Evolutionary conservation across 345 rosid genomes (phyloP), one percentile per base, ranked within the genome.

Genomic region (Sisymbrium altissimum): DNA sequence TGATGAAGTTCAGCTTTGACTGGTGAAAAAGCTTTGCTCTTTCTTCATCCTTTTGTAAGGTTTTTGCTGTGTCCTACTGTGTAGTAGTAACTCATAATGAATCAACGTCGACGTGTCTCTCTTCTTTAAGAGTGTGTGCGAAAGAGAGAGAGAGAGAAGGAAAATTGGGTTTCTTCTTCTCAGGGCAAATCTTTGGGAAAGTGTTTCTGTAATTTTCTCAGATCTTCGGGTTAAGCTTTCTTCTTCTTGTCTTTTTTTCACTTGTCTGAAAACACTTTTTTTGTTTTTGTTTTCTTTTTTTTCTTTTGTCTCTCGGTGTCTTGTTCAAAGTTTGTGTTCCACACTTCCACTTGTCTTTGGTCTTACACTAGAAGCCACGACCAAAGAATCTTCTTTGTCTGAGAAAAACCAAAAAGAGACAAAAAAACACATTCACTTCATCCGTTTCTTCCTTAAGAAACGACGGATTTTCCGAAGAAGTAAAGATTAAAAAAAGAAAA

Each of bases 391-490:
- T 75, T 75, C 78, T 50, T 68, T 53, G 55, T 59, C 68, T 40
- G 43, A 50, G 32, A 33, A 61, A 66, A 55, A n/a, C n/a, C 5
- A 62, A 52, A 32, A 17, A 45, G 50, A 45, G 14, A 49, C 30
- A 11, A 36, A 11, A 36, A 32, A 32, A 49, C 14, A 21, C 55
- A 50, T 50, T 50, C 30, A 50, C 43, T 64, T 23, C 25, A 1
- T 77, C 52, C 71, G 72, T 71, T 71, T 77, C 72, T 71, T n/a
- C n/a, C 67, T 18, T 70, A 64, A 50, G 49, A 61, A 73, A 62
- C 74, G 83, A 78, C 80, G 81, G 84, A 74, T 82, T 82, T 81
- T 68, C 69, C 79, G 74, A 78, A 82, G 66, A 73, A 66, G 68
- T 60, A 12, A 27, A n/a, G n/a, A n/a, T n/a, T n/a, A n/a, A n/a